Conservation (phyloP, 2,329 filamentous ascomycete genomes). For the Cytospora piceicola region DNA sequence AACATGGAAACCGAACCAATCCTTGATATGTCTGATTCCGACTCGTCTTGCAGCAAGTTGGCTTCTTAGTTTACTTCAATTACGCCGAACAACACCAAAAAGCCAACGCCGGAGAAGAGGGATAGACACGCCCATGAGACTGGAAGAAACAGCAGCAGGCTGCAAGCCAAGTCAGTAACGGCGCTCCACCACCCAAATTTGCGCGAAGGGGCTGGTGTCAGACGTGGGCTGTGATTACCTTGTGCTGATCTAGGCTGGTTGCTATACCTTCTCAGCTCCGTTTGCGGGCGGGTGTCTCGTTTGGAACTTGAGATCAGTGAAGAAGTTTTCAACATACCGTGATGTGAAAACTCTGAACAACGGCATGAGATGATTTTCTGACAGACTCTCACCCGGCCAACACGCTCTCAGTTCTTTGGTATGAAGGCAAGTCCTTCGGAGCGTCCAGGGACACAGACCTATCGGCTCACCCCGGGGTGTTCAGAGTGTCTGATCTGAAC, state of each 20-base stretch:
- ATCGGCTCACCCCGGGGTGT: not conserved
- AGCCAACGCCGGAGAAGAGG: slow-evolving; percentile 40
- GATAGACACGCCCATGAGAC: slow-evolving; percentile 8
- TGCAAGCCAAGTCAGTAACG: not conserved
- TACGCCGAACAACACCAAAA: slow-evolving; percentile 42
- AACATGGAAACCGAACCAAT: slow-evolving; percentile 42
- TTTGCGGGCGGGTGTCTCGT: not conserved
- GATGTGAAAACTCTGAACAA: not conserved
- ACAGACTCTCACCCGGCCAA: not conserved
- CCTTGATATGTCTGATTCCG: slow-evolving; percentile 40
- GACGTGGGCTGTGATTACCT: not conserved
- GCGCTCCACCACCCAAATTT: not conserved
- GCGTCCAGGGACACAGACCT: not conserved
- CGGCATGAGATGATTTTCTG: not conserved
- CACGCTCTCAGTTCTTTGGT: not conserved
- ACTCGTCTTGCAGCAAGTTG: slow-evolving; percentile 32
- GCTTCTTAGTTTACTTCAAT: slow-evolving; percentile 41
- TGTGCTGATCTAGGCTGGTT: not conserved
- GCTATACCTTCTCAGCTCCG: not conserved
- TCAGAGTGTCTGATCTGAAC: not conserved
- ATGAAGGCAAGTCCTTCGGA: not conserved
- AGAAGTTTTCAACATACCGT: not conserved
- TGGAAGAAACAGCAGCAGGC: not conserved
- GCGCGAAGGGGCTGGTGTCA: not conserved
- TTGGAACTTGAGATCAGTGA: not conserved